Conservation (phyloP, 768 basidiomycete species). For the Amanita exitialis region DNA sequence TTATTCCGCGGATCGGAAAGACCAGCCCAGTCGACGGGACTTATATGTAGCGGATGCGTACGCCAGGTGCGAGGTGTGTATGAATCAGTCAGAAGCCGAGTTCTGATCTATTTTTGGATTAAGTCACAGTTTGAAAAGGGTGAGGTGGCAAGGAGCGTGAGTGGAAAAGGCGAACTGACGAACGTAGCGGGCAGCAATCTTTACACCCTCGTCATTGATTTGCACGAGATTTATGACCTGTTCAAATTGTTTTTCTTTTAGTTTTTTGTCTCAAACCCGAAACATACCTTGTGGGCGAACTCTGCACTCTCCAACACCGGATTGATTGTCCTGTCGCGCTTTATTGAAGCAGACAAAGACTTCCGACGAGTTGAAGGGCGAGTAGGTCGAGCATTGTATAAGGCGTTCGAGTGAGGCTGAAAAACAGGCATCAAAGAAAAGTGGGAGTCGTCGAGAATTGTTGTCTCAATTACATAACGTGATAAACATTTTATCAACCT, state of each 20-base stretch:
- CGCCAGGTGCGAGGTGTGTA: slow-evolving; percentile 82
- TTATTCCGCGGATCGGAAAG: slow-evolving; percentile 42
- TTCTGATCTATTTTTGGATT: slow-evolving; percentile 40
- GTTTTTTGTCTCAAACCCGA: background rate
- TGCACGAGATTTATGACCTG: slow-evolving; percentile 54
- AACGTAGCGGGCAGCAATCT: slow-evolving; percentile 59
- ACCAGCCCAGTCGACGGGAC: slow-evolving; percentile 56
- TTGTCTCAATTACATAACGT: background rate
- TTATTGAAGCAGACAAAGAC: slow-evolving; percentile 9
- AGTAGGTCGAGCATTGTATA: background rate
- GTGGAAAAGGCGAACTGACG: slow-evolving; percentile 12
- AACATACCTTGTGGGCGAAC: slow-evolving; percentile 45
- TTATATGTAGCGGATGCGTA: slow-evolving; percentile 64
- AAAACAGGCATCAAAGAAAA: background rate
- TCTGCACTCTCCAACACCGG: slow-evolving; percentile 52
- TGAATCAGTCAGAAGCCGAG: slow-evolving; percentile 44
- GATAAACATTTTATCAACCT: no score
- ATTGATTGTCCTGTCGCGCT: slow-evolving; percentile 25
- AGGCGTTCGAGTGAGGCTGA: background rate
- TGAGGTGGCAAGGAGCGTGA: background rate
- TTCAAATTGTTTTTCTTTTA: background rate
- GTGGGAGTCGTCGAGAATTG: background rate
- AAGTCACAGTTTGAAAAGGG: slow-evolving; percentile 6
- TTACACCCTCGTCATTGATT: slow-evolving; percentile 51
- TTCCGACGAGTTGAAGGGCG: background rate